Evolutionary conservation across 2,329 filamentous ascomycete genomes (phyloP).

Genomic region (Penicillium digitatum): DNA sequence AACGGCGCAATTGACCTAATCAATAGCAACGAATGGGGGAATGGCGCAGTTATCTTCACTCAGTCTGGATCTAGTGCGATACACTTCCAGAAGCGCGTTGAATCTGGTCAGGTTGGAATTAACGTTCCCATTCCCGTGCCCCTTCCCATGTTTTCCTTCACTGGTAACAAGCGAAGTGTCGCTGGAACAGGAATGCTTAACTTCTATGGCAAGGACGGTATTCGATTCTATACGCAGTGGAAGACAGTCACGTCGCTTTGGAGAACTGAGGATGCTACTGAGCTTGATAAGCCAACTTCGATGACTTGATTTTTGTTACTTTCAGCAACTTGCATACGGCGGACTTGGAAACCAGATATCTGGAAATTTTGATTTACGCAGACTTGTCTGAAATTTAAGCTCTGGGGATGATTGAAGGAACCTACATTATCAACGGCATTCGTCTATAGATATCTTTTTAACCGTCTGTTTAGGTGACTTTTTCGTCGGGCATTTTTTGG

Average conservation of each 20-base stretch:
- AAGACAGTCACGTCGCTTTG: slow-evolving; percentile 3
- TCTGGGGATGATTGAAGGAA: not conserved
- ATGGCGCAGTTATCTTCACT: slow-evolving; percentile 61
- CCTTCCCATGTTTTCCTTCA: slow-evolving; percentile 58
- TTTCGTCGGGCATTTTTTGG: too few relatives aligned
- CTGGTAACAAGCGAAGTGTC: slow-evolving; percentile 74
- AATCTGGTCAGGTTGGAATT: slow-evolving; percentile 61
- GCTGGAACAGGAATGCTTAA: slow-evolving; percentile 71
- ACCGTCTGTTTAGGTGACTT: too few relatives aligned
- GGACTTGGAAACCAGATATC: not conserved
- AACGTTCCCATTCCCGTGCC: slow-evolving; percentile 61
- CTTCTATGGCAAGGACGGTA: slow-evolving; percentile 7
- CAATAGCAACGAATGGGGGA: slow-evolving; percentile 61
- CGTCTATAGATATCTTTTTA: not conserved
- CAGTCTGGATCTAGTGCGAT: slow-evolving; percentile 54
- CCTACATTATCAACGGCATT: not conserved
- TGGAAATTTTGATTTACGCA: not conserved
- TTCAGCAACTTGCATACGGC: not conserved
- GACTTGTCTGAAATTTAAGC: not conserved
- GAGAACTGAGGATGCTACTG: slow-evolving; percentile 3
- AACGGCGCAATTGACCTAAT: slow-evolving; percentile 58
- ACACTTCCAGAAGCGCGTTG: slow-evolving; percentile 58
- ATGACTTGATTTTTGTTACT: not conserved
- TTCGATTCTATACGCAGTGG: slow-evolving; percentile 4
- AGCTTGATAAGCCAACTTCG: not conserved